Conservation (phyloP, 805 yeast species). For the Lipomyces starkeyi region DNA sequence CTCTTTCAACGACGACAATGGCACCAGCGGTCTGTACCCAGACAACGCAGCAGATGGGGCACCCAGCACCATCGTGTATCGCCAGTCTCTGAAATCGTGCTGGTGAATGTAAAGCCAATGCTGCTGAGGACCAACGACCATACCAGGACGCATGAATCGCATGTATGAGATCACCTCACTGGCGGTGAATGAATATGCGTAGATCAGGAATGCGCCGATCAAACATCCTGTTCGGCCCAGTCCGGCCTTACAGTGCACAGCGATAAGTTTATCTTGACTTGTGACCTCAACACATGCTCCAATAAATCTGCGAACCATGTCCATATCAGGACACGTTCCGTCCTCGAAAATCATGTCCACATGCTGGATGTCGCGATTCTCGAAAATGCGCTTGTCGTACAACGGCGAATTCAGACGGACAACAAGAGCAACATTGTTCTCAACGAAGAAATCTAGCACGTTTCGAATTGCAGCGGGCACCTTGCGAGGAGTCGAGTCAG, state of each 20-base stretch:
- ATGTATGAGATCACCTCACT: slow-evolving; percentile 95
- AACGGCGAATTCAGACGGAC: slow-evolving; percentile 91
- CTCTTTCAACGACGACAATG: slow-evolving; percentile 15
- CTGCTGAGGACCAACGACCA: slow-evolving; percentile 99
- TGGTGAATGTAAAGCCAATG: slow-evolving; percentile 98
- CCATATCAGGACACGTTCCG: slow-evolving; percentile 96
- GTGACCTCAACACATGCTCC: slow-evolving; percentile 95
- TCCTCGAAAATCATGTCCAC: slow-evolving; percentile 97
- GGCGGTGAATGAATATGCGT: slow-evolving; percentile 96
- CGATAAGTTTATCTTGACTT: slow-evolving; percentile 73
- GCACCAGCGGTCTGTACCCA: slow-evolving; percentile 31
- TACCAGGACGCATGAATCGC: slow-evolving; percentile 96
- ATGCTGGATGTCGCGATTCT: slow-evolving; percentile 81
- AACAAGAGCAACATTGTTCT: slow-evolving; percentile 80
- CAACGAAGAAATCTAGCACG: slow-evolving; percentile 77
- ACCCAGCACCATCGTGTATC: slow-evolving; percentile 54
- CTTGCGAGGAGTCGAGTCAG: slow-evolving; percentile 41
- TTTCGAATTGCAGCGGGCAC: slow-evolving; percentile 58
- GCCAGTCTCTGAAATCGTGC: slow-evolving; percentile 95
- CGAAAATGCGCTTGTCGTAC: slow-evolving; percentile 84
- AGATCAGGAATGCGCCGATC: slow-evolving; percentile 95
- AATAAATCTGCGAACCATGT: slow-evolving; percentile 86
- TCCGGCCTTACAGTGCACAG: slow-evolving; percentile 99
- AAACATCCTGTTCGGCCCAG: slow-evolving; percentile 97
- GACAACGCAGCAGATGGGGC: slow-evolving; percentile 44